Evolutionary conservation across 805 yeast genomes (phyloP), one percentile per base, ranked within the genome.

Genomic region (Diddensiella santjacobensis): DNA sequence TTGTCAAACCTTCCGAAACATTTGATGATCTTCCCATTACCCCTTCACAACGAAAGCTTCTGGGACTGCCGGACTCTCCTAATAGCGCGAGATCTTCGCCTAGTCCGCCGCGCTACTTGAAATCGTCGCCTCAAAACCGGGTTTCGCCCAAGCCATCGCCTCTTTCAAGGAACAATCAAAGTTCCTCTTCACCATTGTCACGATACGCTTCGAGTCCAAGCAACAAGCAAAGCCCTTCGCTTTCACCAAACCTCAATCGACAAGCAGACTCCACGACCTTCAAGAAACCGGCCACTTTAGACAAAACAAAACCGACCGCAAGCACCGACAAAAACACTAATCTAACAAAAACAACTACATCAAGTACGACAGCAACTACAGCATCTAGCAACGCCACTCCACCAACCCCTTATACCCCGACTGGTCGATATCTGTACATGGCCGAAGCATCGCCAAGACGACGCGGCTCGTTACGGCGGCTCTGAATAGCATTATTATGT

Each of bases 11-110:
- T 2, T 47, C 44, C 22, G 59, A 57, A 23, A 50, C 56, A 20
- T 57, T 54, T 48, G 49, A 61, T 13, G 65, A 61, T 46, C 50
- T 43, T 31, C 61, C 64, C 2, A 18, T 60, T 19, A 55, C 61
- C 22, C 49, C 54, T 42, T 52, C 47, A 15, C 64, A 58, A 54
- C 47, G 61, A 53, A 48, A 61, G 54, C 52, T 57, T 48, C 37
- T 63, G 53, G 52, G 68, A 2, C 46, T 60, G 38, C 63, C 65
- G 3, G 61, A 51, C 2, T 48, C 60, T 4, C 52, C 60, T 4
- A 50, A 47, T 4, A 23, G 56, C 4, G 44, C 53, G 4, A 44
- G 43, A 3, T 33, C 43, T n/a, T 40, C 56, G 11, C 59, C 60
- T 33, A 53, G 57, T 6, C 58, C 63, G 22, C 63, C 63, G n/a